Conservation (phyloP, 192 early-diverging fungal species). For the Umbelopsis sp. region DNA sequence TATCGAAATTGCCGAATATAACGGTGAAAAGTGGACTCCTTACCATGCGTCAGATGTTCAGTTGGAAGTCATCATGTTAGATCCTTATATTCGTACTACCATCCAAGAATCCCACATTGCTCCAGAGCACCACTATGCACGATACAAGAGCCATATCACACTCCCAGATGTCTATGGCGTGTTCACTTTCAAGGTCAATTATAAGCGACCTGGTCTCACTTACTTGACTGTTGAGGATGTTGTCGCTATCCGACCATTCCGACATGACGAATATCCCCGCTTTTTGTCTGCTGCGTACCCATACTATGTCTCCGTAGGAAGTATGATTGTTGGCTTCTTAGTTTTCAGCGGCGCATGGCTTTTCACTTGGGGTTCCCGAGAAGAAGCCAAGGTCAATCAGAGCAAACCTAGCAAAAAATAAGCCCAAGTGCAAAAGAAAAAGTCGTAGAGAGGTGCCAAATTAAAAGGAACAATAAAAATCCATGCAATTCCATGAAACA, state of each 20-base stretch:
- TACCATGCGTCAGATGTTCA: constrained; percentile 82
- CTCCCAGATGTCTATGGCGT: constrained; percentile 97
- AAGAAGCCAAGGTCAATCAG: constrained; percentile 21
- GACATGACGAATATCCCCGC: constrained; percentile 96
- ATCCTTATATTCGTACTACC: constrained; percentile 89
- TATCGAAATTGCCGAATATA: constrained; percentile 80
- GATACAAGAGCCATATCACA: constrained; percentile 46
- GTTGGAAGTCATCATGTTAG: constrained; percentile 95
- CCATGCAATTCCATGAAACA: neutral
- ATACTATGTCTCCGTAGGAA: constrained; percentile 86
- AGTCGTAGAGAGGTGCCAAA: neutral
- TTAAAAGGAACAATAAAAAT: no score
- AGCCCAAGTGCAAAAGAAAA: neutral
- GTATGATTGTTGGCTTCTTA: constrained; percentile 85
- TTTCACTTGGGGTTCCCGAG: constrained; percentile 47
- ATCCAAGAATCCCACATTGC: constrained; percentile 50
- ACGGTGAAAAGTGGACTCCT: constrained; percentile 79
- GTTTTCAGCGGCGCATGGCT: constrained; percentile 82
- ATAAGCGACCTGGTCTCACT: constrained; percentile 82
- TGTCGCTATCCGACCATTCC: constrained; percentile 86
- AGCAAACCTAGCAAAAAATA: constrained; percentile 14
- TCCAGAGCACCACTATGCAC: constrained; percentile 36
- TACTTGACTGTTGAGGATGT: constrained; percentile 74
- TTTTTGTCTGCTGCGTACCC: constrained; percentile 92
- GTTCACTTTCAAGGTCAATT: constrained; percentile 95